These are phyloP conservation scores for Heliamphora pulchella DNA, from an alignment of 179 eudicot species.

Conservation along the genomic window DNA sequence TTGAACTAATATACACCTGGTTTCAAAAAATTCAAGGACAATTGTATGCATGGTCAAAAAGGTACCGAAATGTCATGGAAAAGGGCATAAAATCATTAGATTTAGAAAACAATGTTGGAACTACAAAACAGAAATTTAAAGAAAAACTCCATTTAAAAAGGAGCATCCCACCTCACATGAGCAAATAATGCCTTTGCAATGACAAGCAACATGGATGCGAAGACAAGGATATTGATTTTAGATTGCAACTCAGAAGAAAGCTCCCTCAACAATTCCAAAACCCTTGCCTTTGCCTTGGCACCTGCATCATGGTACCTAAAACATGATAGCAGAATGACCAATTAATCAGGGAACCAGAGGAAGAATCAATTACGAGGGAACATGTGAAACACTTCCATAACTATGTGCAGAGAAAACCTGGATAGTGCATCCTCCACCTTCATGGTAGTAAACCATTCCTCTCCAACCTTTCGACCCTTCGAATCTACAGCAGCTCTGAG, in stretches of 20 bases:
- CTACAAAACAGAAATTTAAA: not conserved
- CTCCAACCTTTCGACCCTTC: constrained; percentile 88
- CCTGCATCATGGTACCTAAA: constrained; percentile 87
- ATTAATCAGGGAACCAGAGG: not conserved
- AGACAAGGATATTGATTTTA: constrained; percentile 73
- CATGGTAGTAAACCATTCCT: constrained; percentile 89
- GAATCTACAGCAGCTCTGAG: constrained; percentile 80
- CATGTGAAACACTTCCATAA: not conserved
- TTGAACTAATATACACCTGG: not conserved
- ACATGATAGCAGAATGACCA: constrained; percentile 16
- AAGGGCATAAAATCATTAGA: not conserved
- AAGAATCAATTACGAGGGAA: constrained; percentile 8
- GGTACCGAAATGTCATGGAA: not conserved
- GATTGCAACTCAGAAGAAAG: constrained; percentile 74
- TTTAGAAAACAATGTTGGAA: not conserved
- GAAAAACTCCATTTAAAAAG: not conserved
- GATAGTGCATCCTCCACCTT: constrained; percentile 81
- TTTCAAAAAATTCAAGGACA: not conserved
- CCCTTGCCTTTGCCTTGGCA: constrained; percentile 65
- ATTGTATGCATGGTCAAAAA: not conserved
- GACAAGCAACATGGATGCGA: constrained; percentile 86
- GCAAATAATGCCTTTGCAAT: constrained; percentile 90
- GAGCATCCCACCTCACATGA: constrained; percentile 72
- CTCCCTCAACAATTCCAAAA: constrained; percentile 71
- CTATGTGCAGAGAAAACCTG: constrained; percentile 37